A percentile compares a stretch with the other conserved stretches of the same genome.
Evolutionary conservation across 768 basidiomycete genomes (phyloP).

Genomic region (Mrakia frigida): DNA sequence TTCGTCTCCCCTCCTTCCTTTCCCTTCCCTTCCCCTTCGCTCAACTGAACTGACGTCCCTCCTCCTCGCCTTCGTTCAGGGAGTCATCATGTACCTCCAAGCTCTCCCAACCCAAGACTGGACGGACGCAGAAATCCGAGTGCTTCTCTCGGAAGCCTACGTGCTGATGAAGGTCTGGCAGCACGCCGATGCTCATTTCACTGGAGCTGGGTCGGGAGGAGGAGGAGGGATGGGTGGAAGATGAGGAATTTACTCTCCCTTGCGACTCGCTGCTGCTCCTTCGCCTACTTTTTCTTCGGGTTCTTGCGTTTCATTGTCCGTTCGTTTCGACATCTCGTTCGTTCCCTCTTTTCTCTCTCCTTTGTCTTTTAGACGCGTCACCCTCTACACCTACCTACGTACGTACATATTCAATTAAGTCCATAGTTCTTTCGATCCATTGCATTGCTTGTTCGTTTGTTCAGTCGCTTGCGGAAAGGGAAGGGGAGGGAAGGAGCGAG

Average conservation of each 20-base stretch:
- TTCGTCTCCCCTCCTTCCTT: not conserved
- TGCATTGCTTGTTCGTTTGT: no score
- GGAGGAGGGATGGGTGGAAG: constrained; percentile 26
- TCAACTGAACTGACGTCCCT: not conserved
- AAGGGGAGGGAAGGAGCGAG: no score
- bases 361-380: no score
- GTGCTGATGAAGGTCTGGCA: constrained; percentile 52
- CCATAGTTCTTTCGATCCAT: no score
- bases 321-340: no score
- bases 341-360: no score
- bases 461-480: no score
- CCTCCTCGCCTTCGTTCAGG: constrained; percentile 52
- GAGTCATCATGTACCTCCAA: constrained; percentile 93
- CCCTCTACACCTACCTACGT: no score
- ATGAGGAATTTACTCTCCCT: constrained; percentile 25
- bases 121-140: constrained; percentile 92
- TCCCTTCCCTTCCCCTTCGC: constrained; percentile 6
- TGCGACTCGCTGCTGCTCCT: no score
- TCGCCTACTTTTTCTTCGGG: no score
- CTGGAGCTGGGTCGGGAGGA: constrained; percentile 14
- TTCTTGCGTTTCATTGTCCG: no score
- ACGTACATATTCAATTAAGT: no score
- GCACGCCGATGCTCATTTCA: constrained; percentile 35
- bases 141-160: constrained; percentile 92
- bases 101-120: constrained; percentile 60